Conservation (phyloP, 2,329 filamentous ascomycete species). For the Monosporascus sp. region DNA sequence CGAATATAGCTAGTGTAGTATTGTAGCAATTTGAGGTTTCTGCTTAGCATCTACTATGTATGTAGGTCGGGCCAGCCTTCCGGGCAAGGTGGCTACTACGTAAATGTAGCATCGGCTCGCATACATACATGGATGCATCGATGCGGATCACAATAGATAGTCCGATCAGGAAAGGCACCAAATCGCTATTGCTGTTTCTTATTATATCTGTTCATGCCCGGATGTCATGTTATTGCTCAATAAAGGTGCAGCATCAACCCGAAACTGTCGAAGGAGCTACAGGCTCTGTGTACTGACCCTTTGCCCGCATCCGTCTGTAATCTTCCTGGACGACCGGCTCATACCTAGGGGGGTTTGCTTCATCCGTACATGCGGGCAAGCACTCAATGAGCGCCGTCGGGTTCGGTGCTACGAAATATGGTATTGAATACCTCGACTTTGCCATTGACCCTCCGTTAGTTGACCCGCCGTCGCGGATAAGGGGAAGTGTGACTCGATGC, state of each 20-base stretch:
- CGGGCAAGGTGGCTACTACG: too few species aligned
- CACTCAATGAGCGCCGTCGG: conserved; percentile 45
- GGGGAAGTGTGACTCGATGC: conserved; percentile 46
- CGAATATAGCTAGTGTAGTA: too few species aligned
- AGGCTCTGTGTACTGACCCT: conserved; percentile 21
- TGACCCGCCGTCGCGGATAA: conserved; percentile 28
- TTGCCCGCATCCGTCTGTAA: conserved; percentile 22
- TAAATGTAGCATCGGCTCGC: too few species aligned
- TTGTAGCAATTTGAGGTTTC: too few species aligned
- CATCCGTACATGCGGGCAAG: conserved; percentile 39
- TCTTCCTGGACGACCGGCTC: conserved; percentile 31
- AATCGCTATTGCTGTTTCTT: neutral
- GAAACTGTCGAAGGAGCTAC: neutral
- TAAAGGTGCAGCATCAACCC: neutral
- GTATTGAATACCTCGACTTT: conserved; percentile 50
- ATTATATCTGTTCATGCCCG: neutral
- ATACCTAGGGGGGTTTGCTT: conserved; percentile 42
- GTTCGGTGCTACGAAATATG: conserved; percentile 52
- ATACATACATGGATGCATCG: too few species aligned
- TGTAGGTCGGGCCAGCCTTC: too few species aligned
- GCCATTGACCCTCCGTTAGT: conserved; percentile 37
- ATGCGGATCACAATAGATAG: too few species aligned
- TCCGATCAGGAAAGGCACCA: too few species aligned
- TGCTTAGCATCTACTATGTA: too few species aligned
- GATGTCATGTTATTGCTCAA: neutral